Evolutionary conservation across 2,329 filamentous ascomycete genomes (phyloP), one percentile per base, ranked within the genome.

Genomic region (Plenodomus biglobosus): DNA sequence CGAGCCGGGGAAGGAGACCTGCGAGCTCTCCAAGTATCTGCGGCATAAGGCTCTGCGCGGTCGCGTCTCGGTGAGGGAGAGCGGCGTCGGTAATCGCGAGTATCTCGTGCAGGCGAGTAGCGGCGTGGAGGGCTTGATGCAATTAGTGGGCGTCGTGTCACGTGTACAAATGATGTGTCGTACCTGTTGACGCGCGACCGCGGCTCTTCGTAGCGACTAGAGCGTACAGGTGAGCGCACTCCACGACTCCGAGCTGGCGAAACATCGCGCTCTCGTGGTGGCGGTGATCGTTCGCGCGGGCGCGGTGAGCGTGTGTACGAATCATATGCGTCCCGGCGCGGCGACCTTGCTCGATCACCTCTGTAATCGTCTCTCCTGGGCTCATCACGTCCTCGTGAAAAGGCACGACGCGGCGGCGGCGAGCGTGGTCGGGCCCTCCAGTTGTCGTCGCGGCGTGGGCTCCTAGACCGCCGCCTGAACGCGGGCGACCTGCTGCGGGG

Each of bases 21-120:
- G 44, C 61, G 61, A 42, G 78, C 78, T 57, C 78, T 76, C 77
- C 76, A 79, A 40, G 73, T 77, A 46, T 79, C 75, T 17, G 78
- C 75, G 34, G 71, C 66, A 44, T 76, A 71, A 15, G 73, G 71
- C 36, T 82, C 79, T 37, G 73, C 68, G 27, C 78, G 76, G 50
- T 78, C 73, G 49, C 75, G 75, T 59, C 79, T 73, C 38, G 78
- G 76, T 36, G 76, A 74, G 42, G 80, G 80, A 47, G 79, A 84
- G 52, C 78, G 76, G 34, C 81, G 80, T 39, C 79, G 77, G 38
- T 73, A 73, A 40, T 37, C 35, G 61, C 75, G 78, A 37, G 61
- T 68, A 38, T 76, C 73, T 39, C 75, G 63, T 38, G 66, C 46
- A 56, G 71, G 76, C 32, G 75, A 78, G 49, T 72, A 76, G 17